Percentiles rank a stretch among this genome's conserved stretches.
Conservation (phyloP, 2,329 filamentous ascomycete genomes). For the Mariannaea sp. region DNA sequence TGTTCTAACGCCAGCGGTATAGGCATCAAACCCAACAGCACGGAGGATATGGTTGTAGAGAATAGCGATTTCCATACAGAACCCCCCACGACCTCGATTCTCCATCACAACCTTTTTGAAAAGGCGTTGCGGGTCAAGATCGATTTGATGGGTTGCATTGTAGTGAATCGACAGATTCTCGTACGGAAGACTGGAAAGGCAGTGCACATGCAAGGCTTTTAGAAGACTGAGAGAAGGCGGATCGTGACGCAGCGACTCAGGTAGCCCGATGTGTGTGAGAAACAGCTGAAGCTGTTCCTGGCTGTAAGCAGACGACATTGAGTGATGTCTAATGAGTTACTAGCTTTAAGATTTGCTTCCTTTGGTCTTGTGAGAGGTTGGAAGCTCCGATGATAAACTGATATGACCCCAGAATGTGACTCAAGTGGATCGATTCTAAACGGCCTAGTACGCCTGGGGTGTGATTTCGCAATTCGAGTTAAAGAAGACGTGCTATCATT, state of each 20-base stretch:
- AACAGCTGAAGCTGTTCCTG: constrained; percentile 25
- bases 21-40: constrained; percentile 57
- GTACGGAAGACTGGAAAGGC: constrained; percentile 52
- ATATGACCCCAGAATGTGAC: constrained; percentile 15
- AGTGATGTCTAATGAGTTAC: neutral
- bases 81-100: constrained; percentile 55
- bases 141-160: constrained; percentile 43
- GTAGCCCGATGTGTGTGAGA: constrained; percentile 19
- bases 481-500: constrained; percentile 12
- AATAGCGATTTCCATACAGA: constrained; percentile 64
- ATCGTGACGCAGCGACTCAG: constrained; percentile 11
- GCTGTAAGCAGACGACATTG: constrained; percentile 26
- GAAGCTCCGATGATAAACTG: neutral
- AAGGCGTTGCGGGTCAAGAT: constrained; percentile 51
- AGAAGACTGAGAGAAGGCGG: constrained; percentile 21
- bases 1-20: constrained; percentile 60
- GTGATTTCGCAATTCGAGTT: constrained; percentile 19
- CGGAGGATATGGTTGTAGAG: constrained; percentile 59
- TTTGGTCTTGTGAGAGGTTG: neutral
- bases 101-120: constrained; percentile 55
- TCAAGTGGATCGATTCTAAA: constrained; percentile 8
- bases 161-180: constrained; percentile 64
- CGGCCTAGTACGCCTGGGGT: neutral
- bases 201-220: constrained; percentile 24
- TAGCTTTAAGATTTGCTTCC: too few species aligned